Evolutionary conservation across 2,329 filamentous ascomycete genomes (phyloP), one percentile per base, ranked within the genome.

Genomic region (Fusarium camptoceras): DNA sequence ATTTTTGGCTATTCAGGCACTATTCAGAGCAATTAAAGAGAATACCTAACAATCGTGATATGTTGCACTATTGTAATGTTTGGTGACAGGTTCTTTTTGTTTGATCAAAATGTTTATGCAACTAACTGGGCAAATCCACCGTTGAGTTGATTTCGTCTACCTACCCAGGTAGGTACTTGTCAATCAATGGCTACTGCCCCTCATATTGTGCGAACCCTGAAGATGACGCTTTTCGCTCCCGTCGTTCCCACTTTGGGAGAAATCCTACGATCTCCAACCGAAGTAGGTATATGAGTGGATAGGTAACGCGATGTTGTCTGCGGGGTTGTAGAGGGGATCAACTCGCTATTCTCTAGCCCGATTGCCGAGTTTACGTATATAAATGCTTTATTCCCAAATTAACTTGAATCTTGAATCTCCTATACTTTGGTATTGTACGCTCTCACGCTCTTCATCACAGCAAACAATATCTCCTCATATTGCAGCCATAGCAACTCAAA

Each of bases 271-370:
- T 61, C 62, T 31, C n/a, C 22, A 51, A 42, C 6, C 27, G 12
- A 18, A 39, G 31, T 25, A 39, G 9, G 14, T 25, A 9, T 24
- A 43, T 43, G 43, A 16, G 54, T 60, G 49, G 53, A 55, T 42
- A 39, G 42, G 20, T n/a, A 27, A 30, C 28, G 58, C 10, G 30
- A 24, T 41, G 20, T 30, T 34, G n/a, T 31, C 51, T 72, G 71
- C 62, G 71, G 71, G 71, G 70, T 68, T 55, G 30, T 15, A 27
- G 22, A 48, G 37, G n/a, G 30, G 27, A 42, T 37, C 30, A 55
- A 59, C 59, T 73, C 71, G 71, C 71, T 73, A 25, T 37, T 27
- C 41, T 59, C 47, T 65, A 68, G 43, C 62, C 69, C 71, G 71
- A 72, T 50, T 48, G 18, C 70, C 63, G 71, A 65, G 34, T 54